Base-by-base conservation (phyloP, 192 early-diverging fungal species). In the Coemansia sp. region DNA sequence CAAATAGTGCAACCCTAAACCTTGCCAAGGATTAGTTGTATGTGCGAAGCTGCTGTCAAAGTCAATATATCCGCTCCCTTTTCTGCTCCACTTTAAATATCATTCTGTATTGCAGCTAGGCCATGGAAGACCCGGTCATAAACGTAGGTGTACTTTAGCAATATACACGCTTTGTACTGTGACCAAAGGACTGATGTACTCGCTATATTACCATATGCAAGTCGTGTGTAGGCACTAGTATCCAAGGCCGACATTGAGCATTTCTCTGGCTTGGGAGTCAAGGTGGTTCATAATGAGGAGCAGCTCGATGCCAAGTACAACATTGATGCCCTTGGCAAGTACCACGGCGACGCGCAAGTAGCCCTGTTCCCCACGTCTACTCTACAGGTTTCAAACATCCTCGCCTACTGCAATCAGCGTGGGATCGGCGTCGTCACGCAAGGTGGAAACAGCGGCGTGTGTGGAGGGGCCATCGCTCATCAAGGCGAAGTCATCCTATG, bases 381-480 rank as follows among this genome's bases (percentile, higher is more conserved):
- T 2, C 74, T 89, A 37, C 89, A 98, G 72, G 93, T 99, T 16
- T 90, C 93, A 10, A 69, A 87, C 33, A 88, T 98, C 46, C 78
- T 97, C 37, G 85, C 85, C 35, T 91, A 99, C 70, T 98, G 96
- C 86, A 92, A 95, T 73, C 79, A 89, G 14, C 81, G 91, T 16
- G 79, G 67, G 59, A 73, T 99, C 42, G 90, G 94, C 6, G 92
- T 99, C 16, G 94, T 95, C 21, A 93, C 95, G 35, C 98, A 99
- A 80, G 96, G 98, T 33, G 98, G 97, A 41, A 99, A 99, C 80
- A 99, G 94, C 31, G 95, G 95, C 27, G 84, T 95, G 9, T 95
- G 95, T 21, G 97, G 97, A 64, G 98, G 97, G 5, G 88, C 90
- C 40, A 90, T 98, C 3, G 94, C 93, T 7, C 93, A 94, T 3